Percentiles rank a stretch among this genome's conserved stretches.
These are phyloP conservation scores for Xeromyces bisporus DNA, from an alignment of 495 filamentous ascomycete genomes.

Conservation along the genomic window DNA sequence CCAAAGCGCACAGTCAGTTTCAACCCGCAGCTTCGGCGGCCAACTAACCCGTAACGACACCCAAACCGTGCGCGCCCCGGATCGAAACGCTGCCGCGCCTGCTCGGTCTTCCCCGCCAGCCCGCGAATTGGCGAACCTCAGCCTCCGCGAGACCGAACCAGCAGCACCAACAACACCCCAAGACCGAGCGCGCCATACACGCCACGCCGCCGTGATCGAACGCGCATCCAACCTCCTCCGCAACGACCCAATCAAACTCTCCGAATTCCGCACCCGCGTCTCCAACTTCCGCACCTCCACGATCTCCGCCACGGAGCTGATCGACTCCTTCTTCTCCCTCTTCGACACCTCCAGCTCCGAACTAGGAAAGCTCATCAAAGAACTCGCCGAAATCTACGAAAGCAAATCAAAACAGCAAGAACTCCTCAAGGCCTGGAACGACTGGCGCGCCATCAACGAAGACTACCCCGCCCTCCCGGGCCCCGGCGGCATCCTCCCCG, in stretches of 20 bases:
- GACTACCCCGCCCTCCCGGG: slow-evolving; percentile 85
- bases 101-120: slow-evolving; percentile 22
- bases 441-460: slow-evolving; percentile 90
- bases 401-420: slow-evolving; percentile 51
- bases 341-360: slow-evolving; percentile 67
- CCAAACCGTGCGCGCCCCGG: slow-evolving; percentile 25
- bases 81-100: slow-evolving; percentile 23
- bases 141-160: slow-evolving; percentile 12
- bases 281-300: slow-evolving; percentile 52
- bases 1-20: slow-evolving; percentile 63
- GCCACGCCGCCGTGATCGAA: slow-evolving; percentile 61
- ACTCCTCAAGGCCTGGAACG: slow-evolving; percentile 71
- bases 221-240: slow-evolving; percentile 64
- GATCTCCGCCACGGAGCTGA: slow-evolving; percentile 53
- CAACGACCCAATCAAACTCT: slow-evolving; percentile 53
- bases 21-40: slow-evolving; percentile 66
- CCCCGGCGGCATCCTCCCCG: slow-evolving; percentile 40
- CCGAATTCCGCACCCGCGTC: slow-evolving; percentile 58
- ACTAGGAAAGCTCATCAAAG: slow-evolving; percentile 76
- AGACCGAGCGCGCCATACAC: slow-evolving; percentile 62
- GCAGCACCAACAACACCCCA: slow-evolving; percentile 37
- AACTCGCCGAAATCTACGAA: slow-evolving; percentile 87
- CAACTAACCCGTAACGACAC: slow-evolving; percentile 46
- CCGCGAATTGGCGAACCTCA: slow-evolving; percentile 25
- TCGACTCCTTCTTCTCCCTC: slow-evolving; percentile 65